Conservation (phyloP, 352 stramenopile genomes). For the Globisporangium splendens region DNA sequence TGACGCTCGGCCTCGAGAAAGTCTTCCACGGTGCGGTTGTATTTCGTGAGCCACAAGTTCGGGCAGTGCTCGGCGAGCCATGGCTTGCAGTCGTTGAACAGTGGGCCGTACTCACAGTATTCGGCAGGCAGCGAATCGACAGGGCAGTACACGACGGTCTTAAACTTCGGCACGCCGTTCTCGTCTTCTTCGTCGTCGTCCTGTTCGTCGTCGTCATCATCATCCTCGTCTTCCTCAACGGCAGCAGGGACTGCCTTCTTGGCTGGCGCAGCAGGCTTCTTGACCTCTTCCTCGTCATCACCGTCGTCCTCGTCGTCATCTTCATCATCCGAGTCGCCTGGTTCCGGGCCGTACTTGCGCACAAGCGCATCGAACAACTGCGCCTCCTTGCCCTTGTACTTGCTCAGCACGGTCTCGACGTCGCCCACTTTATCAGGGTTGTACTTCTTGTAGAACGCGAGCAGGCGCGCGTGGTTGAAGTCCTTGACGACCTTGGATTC, state of each 20-base stretch:
- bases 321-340: slow-evolving; percentile 69
- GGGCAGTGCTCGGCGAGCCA: slow-evolving; percentile 77
- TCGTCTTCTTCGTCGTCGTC: slow-evolving; percentile 36
- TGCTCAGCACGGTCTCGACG: slow-evolving; percentile 53
- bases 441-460: slow-evolving; percentile 83
- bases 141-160: slow-evolving; percentile 75
- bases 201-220: slow-evolving; percentile 42
- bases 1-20: slow-evolving; percentile 74
- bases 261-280: background rate
- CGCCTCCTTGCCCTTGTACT: slow-evolving; percentile 82
- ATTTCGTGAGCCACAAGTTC: slow-evolving; percentile 74
- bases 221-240: slow-evolving; percentile 21
- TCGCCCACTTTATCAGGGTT: slow-evolving; percentile 78
- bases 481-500: slow-evolving; percentile 32
- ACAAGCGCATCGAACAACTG: slow-evolving; percentile 79
- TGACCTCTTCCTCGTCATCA: slow-evolving; percentile 17
- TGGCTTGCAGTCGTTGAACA: slow-evolving; percentile 83
- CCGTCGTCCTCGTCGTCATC: slow-evolving; percentile 46
- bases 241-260: slow-evolving; percentile 8
- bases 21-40: slow-evolving; percentile 77
- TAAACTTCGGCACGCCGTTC: slow-evolving; percentile 43
- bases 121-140: slow-evolving; percentile 80
- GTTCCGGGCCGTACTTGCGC: slow-evolving; percentile 84
- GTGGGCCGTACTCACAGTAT: slow-evolving; percentile 84
- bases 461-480: slow-evolving; percentile 60